Base-by-base conservation (phyloP, 345 rosid genomes). In the Eucalyptus erythrocorys region DNA sequence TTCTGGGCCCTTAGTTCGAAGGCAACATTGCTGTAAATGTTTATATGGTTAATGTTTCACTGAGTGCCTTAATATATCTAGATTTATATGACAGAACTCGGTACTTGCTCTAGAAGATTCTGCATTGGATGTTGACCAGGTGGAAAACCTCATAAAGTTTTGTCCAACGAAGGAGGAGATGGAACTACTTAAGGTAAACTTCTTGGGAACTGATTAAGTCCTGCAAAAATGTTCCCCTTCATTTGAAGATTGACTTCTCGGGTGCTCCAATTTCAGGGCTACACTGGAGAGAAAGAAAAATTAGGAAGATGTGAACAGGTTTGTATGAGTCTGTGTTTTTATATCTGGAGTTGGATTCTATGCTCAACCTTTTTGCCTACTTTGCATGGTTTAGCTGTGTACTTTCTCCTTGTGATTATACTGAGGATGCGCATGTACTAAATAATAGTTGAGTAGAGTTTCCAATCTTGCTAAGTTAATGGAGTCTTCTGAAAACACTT, bases 241-340 rank as follows among this genome's bases (percentile, higher is more conserved):
- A 7, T 55, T 49, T 81, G 86, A 30, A 47, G 32, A 76, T 27
- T 87, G 19, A 55, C 47, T 26, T 87, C 57, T 26, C 57, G 17
- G 86, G 86, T n/a, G 34, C 48, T 91, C 85, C 34, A 34, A 91
- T 87, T 91, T 86, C 90, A 96, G 99, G 96, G 97, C 64, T 96
- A 96, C 91, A 95, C 86, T 64, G 98, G 99, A 90, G 99, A 97
- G 79, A 95, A 91, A 90, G 96, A 95, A 26, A 96, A 95, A 92
- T 93, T 97, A 85, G 99, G 99, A 90, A 97, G 94, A 93, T 97
- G 99, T 87, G 99, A 97, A 91, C 95, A 92, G 96, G 99, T 97
- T 84, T 85, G 89, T 91, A 53, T 40, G 57, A 51, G 57, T 51
- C 57, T 51, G 22, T 50, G 57, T 51, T 51, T 51, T 19, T 51